Evolutionary conservation across 345 rosid species (phyloP), one percentile per base, ranked within the genome.

Genomic region (Cochlearia excelsa): DNA sequence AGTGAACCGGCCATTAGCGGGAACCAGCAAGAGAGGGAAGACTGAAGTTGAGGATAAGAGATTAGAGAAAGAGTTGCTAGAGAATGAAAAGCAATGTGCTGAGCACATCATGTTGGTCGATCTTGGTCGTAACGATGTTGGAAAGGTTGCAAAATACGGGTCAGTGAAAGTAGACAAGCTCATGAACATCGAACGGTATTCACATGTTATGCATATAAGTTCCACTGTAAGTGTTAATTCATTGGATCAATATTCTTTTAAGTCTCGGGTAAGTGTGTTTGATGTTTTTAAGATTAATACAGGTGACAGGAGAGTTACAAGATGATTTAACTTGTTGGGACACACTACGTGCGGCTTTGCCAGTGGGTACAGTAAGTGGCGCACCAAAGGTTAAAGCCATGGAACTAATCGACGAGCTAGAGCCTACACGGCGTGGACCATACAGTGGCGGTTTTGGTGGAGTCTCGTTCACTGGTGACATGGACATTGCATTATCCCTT

Each of bases 161-260:
- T 88, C 97, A 0, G 96, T 92, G 53, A 86, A 75, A 67, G 95
- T 89, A 40, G 94, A 93, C 70, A 84, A 78, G 65, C 94, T 93
- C 31, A 89, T 88, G 98, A 80, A 86, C 74, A 67, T 88, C 57
- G 98, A 88, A 66, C 81, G 85, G 23, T 88, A 86, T 59, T 88
- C 95, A 31, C 97, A 88, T 74, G 97, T 92, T 39, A 88, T 88
- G 98, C 97, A 92, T 73, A 88, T 92, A 51, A 92, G 98, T 81
- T 86, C 98, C 23, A 92, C 91, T 62, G 98, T 88, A 54, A 75
- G 85, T 54, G 26, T 26, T 5, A 8, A 16, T 1, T 0, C 33
- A 37, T 16, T 1, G 42, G 49, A 16, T 10, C 59, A 33, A 28
- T n/a, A n/a, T n/a, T n/a, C n/a, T n/a, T n/a, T n/a, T n/a, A n/a